Conservation (phyloP, 306 rosid genomes). For the Pterocarpus santalinus region DNA sequence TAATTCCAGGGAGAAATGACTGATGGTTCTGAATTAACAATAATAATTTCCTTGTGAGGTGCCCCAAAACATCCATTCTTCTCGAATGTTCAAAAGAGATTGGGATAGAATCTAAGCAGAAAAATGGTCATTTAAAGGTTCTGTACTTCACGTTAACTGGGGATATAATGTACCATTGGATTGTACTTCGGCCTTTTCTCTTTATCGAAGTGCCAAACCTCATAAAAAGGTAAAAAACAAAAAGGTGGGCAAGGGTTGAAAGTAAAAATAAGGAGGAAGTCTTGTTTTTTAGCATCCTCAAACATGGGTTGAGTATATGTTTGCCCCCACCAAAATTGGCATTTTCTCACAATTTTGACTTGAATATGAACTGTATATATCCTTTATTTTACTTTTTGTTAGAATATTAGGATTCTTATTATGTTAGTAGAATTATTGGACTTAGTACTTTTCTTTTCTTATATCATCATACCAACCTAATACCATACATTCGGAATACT, state of each 20-base stretch:
- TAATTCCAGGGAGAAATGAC: slow-evolving; percentile 46
- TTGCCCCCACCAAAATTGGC: slow-evolving; percentile 5
- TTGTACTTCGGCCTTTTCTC: not conserved
- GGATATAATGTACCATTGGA: too few relatives aligned
- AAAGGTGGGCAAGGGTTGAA: not conserved
- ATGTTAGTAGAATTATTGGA: slow-evolving; percentile 14
- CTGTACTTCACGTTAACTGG: not conserved
- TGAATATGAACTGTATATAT: not conserved
- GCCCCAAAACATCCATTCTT: slow-evolving; percentile 13
- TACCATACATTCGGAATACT: not conserved
- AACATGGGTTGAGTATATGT: not conserved
- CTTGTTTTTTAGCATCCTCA: not conserved
- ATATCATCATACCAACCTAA: not conserved
- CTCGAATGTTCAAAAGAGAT: not conserved
- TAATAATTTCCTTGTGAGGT: slow-evolving; percentile 1
- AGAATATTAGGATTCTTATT: slow-evolving; percentile 4
- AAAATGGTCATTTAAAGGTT: slow-evolving; percentile 23
- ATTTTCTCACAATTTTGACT: slow-evolving; percentile 16
- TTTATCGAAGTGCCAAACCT: slow-evolving; percentile 4
- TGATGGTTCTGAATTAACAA: slow-evolving; percentile 26
- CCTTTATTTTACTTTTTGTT: slow-evolving; percentile 1
- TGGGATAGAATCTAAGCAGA: not conserved
- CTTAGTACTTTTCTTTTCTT: not conserved
- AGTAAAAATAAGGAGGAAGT: not conserved
- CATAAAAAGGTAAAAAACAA: not conserved